Evolutionary conservation across 495 filamentous ascomycete genomes (phyloP), one percentile per base, ranked within the genome.

Genomic region (Clavariopsis aquatica): DNA sequence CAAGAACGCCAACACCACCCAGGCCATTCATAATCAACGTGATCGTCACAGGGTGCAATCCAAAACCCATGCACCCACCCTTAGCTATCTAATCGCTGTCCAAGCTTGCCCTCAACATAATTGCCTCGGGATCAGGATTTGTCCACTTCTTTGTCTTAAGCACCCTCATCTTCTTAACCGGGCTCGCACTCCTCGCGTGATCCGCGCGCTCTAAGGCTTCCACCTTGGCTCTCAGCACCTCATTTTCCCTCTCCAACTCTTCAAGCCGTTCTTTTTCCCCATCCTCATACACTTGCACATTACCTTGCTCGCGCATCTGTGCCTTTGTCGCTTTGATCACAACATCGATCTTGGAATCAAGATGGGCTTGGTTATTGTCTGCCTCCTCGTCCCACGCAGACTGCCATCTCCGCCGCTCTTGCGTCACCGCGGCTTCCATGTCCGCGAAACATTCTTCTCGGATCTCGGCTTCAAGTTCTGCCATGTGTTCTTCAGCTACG

Each of bases 261-360:
- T 57, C 52, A 10, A 66, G 41, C 62, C 67, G 60, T 26, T 31
- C 49, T 54, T 61, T 60, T 27, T 60, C 64, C 58, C 55, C 57
- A 34, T 72, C 70, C 56, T 75, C 69, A 60, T 72, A 66, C 0
- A 69, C 58, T 63, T 66, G 41, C 7, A 71, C 55, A 52, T 60
- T 62, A 23, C 43, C 13, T 41, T 60, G 41, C 23, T 43, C 52
- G 12, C 34, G 22, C 59, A 68, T 36, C 59, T 75, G 57, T 6
- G 68, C 66, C 64, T 66, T 36, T 12, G 71, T 71, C 43, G 56
- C 74, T 38, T 87, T 81, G 51, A 88, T 86, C 52, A 96, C 78
- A 23, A 97, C 84, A 70, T 97, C 94, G 10, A 97, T 81, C 77
- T 98, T 98, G 66, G 84, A 82, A 73, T 97, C 92, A 60, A 95